Evolutionary conservation across 306 rosid species (phyloP), one percentile per base, ranked within the genome.

Genomic region (Betula pendula): DNA sequence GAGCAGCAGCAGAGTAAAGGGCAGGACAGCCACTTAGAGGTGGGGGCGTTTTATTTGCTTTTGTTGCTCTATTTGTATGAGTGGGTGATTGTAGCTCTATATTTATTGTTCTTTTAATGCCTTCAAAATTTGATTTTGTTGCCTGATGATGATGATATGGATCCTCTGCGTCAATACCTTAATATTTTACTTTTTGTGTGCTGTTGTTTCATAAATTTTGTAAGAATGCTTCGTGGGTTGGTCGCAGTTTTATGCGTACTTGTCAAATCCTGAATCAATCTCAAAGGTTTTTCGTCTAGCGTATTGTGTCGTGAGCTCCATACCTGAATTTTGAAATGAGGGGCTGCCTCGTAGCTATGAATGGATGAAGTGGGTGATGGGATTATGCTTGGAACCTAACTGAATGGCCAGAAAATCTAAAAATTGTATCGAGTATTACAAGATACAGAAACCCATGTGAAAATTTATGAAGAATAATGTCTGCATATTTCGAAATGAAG

Each of bases 21-120:
- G 38, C 86, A 71, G 65, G 85, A 76, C 0, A 81, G 60, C 40
- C 71, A 73, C 77, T 79, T 83, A 29, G 92, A 93, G 97, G 98
- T 94, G 22, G n/a, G 63, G 4, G 12, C 25, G 13, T 49, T 60
- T n/a, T 11, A 14, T 15, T 59, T 24, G 31, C 63, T 55, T 55
- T 55, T 22, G 24, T 55, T 11, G 29, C 29, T 20, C 33, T 55
- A 55, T 20, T 22, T 24, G 31, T 55, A 9, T 24, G 63, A 55
- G 63, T 5, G 8, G 62, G 5, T 55, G 63, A 2, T 22, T 22
- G 63, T 55, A 55, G 24, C 3, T 55, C 31, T 55, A 4, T 55
- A 4, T 8, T 0, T 55, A 45, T 13, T 45, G 15, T 38, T n/a
- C n/a, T 24, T 55, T 22, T 24, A 2, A 8, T 22, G 24, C 31